Percentiles rank a stretch among this genome's conserved stretches.
phyloP scores from a whole-genome alignment of 2,329 filamentous ascomycete species.

The Domatiomyces globalis region DNA sequence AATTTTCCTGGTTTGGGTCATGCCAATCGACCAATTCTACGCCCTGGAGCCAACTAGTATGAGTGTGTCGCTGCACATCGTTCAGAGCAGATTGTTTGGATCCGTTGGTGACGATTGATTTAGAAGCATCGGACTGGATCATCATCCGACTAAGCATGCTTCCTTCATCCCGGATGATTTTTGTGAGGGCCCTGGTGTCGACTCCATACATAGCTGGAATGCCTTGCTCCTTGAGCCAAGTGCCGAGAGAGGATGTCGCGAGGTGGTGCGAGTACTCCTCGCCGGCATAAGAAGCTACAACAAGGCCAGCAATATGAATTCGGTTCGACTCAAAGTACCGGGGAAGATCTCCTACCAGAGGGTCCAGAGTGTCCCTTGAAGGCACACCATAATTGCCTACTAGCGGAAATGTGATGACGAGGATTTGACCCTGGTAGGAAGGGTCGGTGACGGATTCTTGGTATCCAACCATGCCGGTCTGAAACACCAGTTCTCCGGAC shows the following conservation, averaged over 20 bases:
- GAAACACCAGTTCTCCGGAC: constrained; percentile 94
- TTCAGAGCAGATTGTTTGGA: constrained; percentile 28
- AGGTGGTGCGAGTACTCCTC: constrained; percentile 94
- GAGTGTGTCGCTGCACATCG: constrained; percentile 18
- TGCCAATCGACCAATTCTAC: constrained; percentile 80
- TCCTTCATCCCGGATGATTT: constrained; percentile 83
- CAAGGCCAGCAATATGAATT: constrained; percentile 86
- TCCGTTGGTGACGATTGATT: constrained; percentile 25
- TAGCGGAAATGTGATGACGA: constrained; percentile 90
- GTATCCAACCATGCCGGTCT: constrained; percentile 98
- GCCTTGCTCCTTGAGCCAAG: constrained; percentile 92
- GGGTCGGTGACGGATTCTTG: constrained; percentile 86
- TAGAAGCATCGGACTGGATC: constrained; percentile 47
- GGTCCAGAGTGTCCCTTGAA: constrained; percentile 68
- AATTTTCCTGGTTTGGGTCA: constrained; percentile 82
- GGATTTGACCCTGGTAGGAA: constrained; percentile 82
- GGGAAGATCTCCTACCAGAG: constrained; percentile 70
- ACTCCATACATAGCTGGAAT: constrained; percentile 90
- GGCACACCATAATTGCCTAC: constrained; percentile 97
- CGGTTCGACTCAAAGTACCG: constrained; percentile 84
- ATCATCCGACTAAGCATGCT: constrained; percentile 92
- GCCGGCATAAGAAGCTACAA: constrained; percentile 81
- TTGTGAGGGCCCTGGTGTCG: constrained; percentile 85
- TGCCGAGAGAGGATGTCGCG: constrained; percentile 74
- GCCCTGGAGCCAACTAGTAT: constrained; percentile 36